phyloP scores from a whole-genome alignment of 169 alveolate genomes.

The Perkinsus marinus region DNA sequence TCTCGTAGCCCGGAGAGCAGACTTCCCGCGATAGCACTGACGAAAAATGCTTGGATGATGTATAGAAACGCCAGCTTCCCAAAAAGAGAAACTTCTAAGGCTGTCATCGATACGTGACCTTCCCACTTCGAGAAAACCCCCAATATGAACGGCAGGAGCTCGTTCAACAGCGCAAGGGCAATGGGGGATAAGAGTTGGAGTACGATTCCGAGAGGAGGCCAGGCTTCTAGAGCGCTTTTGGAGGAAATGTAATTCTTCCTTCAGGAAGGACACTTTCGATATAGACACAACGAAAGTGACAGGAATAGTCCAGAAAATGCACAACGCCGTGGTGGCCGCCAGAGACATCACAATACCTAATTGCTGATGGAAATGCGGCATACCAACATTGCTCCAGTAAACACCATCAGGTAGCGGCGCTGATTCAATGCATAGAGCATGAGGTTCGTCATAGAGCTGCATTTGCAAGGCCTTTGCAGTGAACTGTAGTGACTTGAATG shows the following conservation, averaged over 20 bases:
- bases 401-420: not conserved
- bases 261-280: not conserved
- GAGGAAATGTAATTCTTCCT: not conserved
- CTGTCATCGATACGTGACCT: not conserved
- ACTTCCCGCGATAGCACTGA: not conserved
- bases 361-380: not conserved
- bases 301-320: not conserved
- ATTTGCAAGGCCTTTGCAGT: not conserved
- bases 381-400: not conserved
- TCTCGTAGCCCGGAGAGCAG: not conserved
- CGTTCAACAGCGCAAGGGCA: not conserved
- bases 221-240: not conserved
- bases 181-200: not conserved
- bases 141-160: not conserved
- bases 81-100: not conserved
- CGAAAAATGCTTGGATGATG: not conserved
- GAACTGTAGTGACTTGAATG: not conserved
- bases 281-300: not conserved
- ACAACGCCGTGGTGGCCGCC: not conserved
- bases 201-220: not conserved
- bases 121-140: not conserved
- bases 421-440: not conserved
- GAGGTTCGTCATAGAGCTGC: not conserved
- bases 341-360: not conserved
- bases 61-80: not conserved